Percentiles rank a stretch among this genome's conserved stretches.
phyloP scores from a whole-genome alignment of 1,139 yeast species.

The Yamadazyma spencermartinsiae region DNA sequence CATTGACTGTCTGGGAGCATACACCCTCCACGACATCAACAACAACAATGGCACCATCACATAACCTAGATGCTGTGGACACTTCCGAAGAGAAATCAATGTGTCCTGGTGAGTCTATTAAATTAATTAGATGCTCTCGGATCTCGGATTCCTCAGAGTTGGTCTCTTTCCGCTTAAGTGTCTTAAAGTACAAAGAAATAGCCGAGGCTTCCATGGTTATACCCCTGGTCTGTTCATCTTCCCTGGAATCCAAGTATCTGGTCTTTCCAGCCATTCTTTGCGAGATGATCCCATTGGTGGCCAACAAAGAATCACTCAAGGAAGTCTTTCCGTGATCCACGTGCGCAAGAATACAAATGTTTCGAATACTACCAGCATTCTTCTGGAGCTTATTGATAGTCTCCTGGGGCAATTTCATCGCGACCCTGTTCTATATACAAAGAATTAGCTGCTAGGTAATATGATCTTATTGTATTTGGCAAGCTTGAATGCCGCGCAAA shows the following conservation, averaged over 20 bases:
- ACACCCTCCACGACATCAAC: slow-evolving; percentile 99
- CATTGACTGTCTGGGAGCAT: slow-evolving; percentile 94
- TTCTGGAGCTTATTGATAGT: slow-evolving; percentile 67
- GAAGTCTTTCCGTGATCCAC: slow-evolving; percentile 99
- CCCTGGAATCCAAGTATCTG: slow-evolving; percentile 87
- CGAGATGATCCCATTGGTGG: slow-evolving; percentile 95
- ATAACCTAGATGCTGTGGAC: slow-evolving; percentile 88
- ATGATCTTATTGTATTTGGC: no score
- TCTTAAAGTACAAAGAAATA: slow-evolving; percentile 79
- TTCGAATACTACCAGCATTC: slow-evolving; percentile 70
- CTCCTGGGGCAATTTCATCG: slow-evolving; percentile 56
- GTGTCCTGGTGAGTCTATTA: slow-evolving; percentile 98
- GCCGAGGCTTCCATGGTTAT: slow-evolving; percentile 98
- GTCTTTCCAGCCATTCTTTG: slow-evolving; percentile 95
- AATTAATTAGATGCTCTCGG: slow-evolving; percentile 80
- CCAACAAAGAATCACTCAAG: slow-evolving; percentile 85
- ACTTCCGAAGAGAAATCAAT: slow-evolving; percentile 97
- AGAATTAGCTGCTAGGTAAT: no score
- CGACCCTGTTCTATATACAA: not conserved
- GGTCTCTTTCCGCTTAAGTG: slow-evolving; percentile 44
- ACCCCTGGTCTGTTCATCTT: slow-evolving; percentile 59
- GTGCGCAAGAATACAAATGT: slow-evolving; percentile 94
- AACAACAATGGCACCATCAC: slow-evolving; percentile 94
- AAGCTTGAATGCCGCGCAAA: no score
- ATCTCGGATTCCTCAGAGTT: slow-evolving; percentile 42